phyloP scores from a whole-genome alignment of 768 basidiomycete species.

The Glaciozyma martinii region DNA sequence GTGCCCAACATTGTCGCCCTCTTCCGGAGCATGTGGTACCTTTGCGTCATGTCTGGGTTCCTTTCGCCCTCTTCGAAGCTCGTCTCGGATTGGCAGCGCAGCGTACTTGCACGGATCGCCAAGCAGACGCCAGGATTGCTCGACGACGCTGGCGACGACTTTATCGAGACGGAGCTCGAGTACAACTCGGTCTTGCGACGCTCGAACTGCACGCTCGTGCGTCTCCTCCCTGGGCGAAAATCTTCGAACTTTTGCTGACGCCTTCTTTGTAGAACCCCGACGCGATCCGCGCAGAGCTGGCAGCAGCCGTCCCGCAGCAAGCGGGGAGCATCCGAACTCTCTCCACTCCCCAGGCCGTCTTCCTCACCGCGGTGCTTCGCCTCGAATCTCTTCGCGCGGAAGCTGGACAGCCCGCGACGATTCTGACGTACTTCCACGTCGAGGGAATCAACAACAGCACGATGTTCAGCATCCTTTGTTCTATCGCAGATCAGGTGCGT shows the following conservation, averaged over 20 bases:
- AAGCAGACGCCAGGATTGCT: constrained; percentile 77
- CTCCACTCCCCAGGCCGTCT: constrained; percentile 72
- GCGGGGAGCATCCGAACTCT: constrained; percentile 62
- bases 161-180: constrained; percentile 76
- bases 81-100: constrained; percentile 57
- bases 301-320: constrained; percentile 57
- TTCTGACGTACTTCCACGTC: constrained; percentile 81
- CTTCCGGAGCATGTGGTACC: constrained; percentile 91
- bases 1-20: constrained; percentile 54
- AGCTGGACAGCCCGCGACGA: constrained; percentile 65
- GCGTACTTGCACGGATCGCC: constrained; percentile 70
- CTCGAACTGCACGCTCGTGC: constrained; percentile 48
- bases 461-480: constrained; percentile 27
- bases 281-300: constrained; percentile 58
- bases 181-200: constrained; percentile 84
- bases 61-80: constrained; percentile 40
- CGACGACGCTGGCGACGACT: constrained; percentile 70
- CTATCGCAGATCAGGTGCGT: constrained; percentile 70
- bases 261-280: constrained; percentile 37
- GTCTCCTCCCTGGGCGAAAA: constrained; percentile 1
- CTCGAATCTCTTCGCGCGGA: constrained; percentile 79
- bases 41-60: constrained; percentile 78
- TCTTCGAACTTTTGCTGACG: background rate
- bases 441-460: constrained; percentile 60
- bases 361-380: constrained; percentile 75